A percentile compares a stretch with the other conserved stretches of the same genome.
Conservation (phyloP, 768 basidiomycete genomes). For the Pleurotus pulmonarius region DNA sequence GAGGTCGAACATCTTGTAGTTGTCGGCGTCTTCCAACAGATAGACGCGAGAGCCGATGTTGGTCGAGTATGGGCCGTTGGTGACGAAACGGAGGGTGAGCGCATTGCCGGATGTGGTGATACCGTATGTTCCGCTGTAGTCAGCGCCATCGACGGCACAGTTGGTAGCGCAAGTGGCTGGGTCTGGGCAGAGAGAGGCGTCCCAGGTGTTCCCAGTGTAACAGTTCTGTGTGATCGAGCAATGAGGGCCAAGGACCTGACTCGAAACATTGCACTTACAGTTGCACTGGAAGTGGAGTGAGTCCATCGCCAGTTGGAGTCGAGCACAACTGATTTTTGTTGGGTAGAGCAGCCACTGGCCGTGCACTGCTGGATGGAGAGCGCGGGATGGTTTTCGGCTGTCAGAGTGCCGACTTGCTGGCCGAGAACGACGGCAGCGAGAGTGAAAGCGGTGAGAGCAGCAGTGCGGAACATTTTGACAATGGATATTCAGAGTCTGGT, state of each 20-base stretch:
- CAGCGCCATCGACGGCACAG: conserved; percentile 20
- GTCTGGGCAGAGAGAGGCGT: conserved; percentile 35
- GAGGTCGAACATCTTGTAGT: conserved; percentile 31
- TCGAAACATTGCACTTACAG: neutral
- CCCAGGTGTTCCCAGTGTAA: conserved; percentile 41
- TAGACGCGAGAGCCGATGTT: conserved; percentile 15
- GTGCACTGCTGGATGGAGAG: conserved; percentile 43
- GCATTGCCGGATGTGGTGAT: conserved; percentile 29
- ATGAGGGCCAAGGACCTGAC: neutral
- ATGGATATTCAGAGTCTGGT: no score
- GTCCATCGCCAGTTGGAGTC: conserved; percentile 55
- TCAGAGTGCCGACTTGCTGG: conserved; percentile 47
- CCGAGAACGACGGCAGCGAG: conserved; percentile 32
- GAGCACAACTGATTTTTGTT: conserved; percentile 20
- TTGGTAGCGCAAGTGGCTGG: conserved; percentile 15
- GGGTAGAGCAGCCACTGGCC: conserved; percentile 33
- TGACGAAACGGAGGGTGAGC: conserved; percentile 29
- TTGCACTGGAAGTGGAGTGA: conserved; percentile 25
- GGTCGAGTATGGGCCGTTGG: conserved; percentile 13
- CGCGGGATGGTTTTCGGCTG: conserved; percentile 44
- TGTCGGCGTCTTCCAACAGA: neutral
- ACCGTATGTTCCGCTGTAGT: conserved; percentile 34
- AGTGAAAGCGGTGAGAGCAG: conserved; percentile 30
- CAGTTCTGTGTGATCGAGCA: conserved; percentile 12
- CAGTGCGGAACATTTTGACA: conserved; percentile 28